phyloP scores from a whole-genome alignment of 805 yeast species.

The Yarrowia osloensis region DNA sequence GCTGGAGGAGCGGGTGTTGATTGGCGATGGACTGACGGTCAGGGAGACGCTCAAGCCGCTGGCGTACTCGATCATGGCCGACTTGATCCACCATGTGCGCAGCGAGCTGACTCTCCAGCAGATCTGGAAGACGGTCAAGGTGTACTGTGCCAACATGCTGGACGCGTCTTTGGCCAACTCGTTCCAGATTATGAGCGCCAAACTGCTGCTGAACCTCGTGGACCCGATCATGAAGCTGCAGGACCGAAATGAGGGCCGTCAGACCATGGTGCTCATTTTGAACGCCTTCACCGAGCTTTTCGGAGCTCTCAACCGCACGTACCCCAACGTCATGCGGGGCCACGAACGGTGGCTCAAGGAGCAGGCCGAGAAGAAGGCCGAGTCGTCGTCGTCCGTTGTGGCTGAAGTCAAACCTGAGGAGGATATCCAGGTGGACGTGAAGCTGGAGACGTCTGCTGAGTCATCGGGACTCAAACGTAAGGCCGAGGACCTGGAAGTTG shows the following conservation, averaged over 20 bases:
- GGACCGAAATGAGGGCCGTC: constrained; percentile 78
- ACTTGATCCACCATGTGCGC: constrained; percentile 88
- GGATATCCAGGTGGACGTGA: neutral
- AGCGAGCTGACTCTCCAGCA: constrained; percentile 78
- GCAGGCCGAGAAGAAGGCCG: constrained; percentile 1
- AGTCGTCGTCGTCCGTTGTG: neutral
- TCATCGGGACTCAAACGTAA: neutral
- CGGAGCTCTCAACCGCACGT: constrained; percentile 69
- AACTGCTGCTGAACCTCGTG: constrained; percentile 79
- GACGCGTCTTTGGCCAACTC: constrained; percentile 82
- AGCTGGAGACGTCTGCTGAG: neutral
- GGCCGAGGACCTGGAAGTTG: neutral
- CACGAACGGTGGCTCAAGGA: constrained; percentile 50
- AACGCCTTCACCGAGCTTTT: constrained; percentile 87
- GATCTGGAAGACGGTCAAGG: constrained; percentile 81
- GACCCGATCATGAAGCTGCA: constrained; percentile 84
- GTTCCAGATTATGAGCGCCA: constrained; percentile 96
- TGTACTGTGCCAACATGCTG: constrained; percentile 76
- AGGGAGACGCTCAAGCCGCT: constrained; percentile 87
- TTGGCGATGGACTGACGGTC: constrained; percentile 92
- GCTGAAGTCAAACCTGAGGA: neutral
- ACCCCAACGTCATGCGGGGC: constrained; percentile 61
- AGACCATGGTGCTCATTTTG: constrained; percentile 79
- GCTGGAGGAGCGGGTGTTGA: constrained; percentile 81
- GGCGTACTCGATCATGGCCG: constrained; percentile 95